These are phyloP conservation scores for Sorghum bicolor DNA, from an alignment of 176 grass and related monocot genomes.

Conservation along the genomic window DNA sequence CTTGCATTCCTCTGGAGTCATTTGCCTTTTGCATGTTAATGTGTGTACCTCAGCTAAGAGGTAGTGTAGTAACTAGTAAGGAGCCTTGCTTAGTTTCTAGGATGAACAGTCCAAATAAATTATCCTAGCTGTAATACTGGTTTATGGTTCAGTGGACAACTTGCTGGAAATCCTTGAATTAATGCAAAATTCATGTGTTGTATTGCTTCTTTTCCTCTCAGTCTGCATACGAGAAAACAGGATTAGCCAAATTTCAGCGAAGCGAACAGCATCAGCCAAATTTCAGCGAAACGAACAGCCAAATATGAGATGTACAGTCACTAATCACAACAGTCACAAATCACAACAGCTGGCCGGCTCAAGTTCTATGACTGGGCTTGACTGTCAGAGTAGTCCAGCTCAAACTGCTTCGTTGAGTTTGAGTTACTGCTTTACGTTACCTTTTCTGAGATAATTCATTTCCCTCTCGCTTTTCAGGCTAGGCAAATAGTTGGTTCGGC, in stretches of 20 bases:
- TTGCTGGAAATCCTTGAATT: background rate
- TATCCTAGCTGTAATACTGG: background rate
- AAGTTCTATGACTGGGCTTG: background rate
- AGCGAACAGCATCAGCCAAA: too few species aligned
- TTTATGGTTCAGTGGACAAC: background rate
- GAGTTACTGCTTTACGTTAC: background rate
- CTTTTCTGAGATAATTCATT: background rate
- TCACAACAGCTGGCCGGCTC: background rate
- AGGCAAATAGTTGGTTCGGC: constrained; percentile 82
- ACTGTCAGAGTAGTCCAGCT: background rate
- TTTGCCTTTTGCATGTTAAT: constrained; percentile 14
- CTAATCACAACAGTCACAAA: background rate
- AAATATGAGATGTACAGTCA: background rate
- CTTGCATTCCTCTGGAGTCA: background rate
- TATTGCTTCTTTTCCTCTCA: background rate
- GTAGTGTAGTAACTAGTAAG: background rate
- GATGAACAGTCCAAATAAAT: background rate
- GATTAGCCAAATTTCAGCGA: too few species aligned
- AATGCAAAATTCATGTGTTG: background rate
- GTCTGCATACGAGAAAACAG: background rate
- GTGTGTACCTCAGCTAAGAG: background rate
- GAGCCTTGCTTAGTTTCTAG: background rate
- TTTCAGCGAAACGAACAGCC: too few species aligned
- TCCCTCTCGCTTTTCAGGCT: constrained; percentile 45
- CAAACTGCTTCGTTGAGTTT: background rate